Conservation (phyloP, 1,284 basidiomycete genomes). For the Ceratobasidium sp. region DNA sequence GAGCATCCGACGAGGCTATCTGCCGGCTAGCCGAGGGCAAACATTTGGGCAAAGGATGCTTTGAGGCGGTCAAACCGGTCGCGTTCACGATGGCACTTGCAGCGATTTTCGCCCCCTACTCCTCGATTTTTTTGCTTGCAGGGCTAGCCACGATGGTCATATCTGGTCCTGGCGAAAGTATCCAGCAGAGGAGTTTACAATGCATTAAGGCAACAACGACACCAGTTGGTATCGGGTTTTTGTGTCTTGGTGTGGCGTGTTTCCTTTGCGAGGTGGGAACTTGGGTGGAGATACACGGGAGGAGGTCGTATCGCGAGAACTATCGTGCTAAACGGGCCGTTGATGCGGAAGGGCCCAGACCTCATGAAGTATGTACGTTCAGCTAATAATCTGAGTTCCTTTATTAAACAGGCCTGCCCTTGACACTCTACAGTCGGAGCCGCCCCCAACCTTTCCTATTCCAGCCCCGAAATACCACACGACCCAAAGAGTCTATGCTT, state of each 20-base stretch:
- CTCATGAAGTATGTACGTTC: too few relatives aligned
- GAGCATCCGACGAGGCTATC: constrained; percentile 27
- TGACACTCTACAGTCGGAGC: too few relatives aligned
- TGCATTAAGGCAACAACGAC: constrained; percentile 7
- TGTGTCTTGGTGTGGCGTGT: not conserved
- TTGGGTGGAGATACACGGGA: not conserved
- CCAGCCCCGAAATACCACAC: too few relatives aligned
- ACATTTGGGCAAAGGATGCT: not conserved
- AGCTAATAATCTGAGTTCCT: too few relatives aligned
- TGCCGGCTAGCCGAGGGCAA: constrained; percentile 1
- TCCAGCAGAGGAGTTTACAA: not conserved
- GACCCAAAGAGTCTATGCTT: too few relatives aligned
- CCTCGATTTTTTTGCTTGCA: constrained; percentile 21
- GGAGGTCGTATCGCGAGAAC: not conserved
- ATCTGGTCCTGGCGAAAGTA: not conserved
- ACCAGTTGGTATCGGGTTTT: constrained; percentile 2
- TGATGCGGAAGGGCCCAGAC: too few relatives aligned
- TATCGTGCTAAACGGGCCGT: not conserved
- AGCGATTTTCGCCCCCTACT: constrained; percentile 19
- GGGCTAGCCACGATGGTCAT: constrained; percentile 14
- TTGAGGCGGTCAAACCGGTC: not conserved
- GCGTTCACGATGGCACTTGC: constrained; percentile 24
- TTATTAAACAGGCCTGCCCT: too few relatives aligned
- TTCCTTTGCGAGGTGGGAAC: constrained; percentile 8
- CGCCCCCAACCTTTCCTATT: too few relatives aligned